These are phyloP conservation scores for Hygrophoropsis aurantiaca DNA, from an alignment of 768 basidiomycete species.

Conservation along the genomic window DNA sequence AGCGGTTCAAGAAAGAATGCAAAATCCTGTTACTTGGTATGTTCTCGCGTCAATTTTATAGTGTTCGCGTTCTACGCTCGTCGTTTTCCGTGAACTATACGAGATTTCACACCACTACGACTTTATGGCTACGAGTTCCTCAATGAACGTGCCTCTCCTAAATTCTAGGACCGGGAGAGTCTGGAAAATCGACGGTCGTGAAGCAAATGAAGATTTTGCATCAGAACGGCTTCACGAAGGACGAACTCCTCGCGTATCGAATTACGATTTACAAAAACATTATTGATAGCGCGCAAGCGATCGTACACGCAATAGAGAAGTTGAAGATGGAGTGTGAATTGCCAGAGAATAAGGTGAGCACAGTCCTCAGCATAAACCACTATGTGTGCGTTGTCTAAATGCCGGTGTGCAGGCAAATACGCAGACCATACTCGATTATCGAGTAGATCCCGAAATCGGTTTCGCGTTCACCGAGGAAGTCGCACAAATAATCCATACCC, in stretches of 20 bases:
- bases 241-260: constrained; percentile 76
- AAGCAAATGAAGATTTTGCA: constrained; percentile 99
- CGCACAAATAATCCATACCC: constrained; percentile 62
- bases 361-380: no score
- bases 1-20: constrained; percentile 81
- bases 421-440: constrained; percentile 64
- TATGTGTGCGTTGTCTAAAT: constrained; percentile 9
- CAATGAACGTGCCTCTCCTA: no score
- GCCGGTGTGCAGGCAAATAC: constrained; percentile 41
- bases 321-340: constrained; percentile 76
- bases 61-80: constrained; percentile 8
- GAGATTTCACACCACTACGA: background rate
- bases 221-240: constrained; percentile 80
- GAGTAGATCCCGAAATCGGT: constrained; percentile 37
- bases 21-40: constrained; percentile 90
- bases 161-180: constrained; percentile 85
- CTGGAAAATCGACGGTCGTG: constrained; percentile 93
- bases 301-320: constrained; percentile 85
- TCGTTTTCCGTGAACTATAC: constrained; percentile 4
- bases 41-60: constrained; percentile 27
- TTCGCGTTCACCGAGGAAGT: constrained; percentile 59
- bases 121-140: background rate
- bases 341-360: constrained; percentile 65
- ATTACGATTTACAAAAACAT: constrained; percentile 84
- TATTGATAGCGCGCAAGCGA: constrained; percentile 83